phyloP scores from a whole-genome alignment of 768 basidiomycete genomes.

The Leucosporidium scottii region DNA sequence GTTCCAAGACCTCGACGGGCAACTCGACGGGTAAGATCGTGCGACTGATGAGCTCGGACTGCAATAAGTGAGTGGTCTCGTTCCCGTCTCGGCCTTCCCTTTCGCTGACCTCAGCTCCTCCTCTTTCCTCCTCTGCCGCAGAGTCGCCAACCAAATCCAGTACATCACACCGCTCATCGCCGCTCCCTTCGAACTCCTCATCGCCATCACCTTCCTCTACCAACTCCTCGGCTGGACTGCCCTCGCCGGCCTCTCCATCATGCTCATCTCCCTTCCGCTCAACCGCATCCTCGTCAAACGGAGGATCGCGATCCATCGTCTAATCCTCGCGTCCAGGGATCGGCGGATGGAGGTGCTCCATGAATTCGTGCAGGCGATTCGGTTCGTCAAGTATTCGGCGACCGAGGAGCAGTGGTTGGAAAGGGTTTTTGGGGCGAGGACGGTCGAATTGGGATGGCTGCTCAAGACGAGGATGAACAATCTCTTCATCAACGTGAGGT shows the following conservation, averaged over 20 bases:
- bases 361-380: constrained; percentile 39
- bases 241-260: constrained; percentile 20
- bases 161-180: background rate
- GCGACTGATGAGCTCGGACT: background rate
- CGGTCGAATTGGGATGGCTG: constrained; percentile 14
- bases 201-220: background rate
- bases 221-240: constrained; percentile 27
- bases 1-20: constrained; percentile 1
- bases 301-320: constrained; percentile 6
- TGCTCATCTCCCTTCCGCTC: background rate
- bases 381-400: constrained; percentile 15
- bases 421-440: constrained; percentile 9
- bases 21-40: too few species aligned
- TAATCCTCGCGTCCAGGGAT: constrained; percentile 42
- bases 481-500: constrained; percentile 2
- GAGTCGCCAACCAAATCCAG: too few species aligned
- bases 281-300: background rate
- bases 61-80: background rate
- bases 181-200: too few species aligned
- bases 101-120: too few species aligned
- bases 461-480: constrained; percentile 22
- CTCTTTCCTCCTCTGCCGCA: too few species aligned
- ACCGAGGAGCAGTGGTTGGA: constrained; percentile 17
- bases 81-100: too few species aligned
- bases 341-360: constrained; percentile 42